Conservation (phyloP, 2,329 filamentous ascomycete genomes). For the Raffaelea albimanens region DNA sequence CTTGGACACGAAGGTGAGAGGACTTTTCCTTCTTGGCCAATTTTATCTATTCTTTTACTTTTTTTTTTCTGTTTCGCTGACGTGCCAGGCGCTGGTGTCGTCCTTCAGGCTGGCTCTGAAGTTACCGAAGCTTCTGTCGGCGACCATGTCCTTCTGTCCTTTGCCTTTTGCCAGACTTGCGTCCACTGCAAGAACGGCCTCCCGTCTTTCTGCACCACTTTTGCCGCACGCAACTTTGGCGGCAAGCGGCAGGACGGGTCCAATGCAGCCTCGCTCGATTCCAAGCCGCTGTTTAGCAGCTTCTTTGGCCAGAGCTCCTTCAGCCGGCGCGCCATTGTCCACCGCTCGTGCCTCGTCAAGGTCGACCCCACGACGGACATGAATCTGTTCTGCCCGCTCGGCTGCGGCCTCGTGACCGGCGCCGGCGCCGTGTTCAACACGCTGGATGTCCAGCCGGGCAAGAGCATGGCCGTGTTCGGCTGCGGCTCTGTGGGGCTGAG, state of each 20-base stretch:
- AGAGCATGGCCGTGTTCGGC: slow-evolving; percentile 22
- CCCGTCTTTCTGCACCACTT: slow-evolving; percentile 17
- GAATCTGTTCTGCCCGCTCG: slow-evolving; percentile 21
- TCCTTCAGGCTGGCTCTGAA: no score
- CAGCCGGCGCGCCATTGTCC: slow-evolving; percentile 19
- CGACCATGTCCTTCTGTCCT: no score
- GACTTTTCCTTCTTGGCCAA: no score
- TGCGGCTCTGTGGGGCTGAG: slow-evolving; percentile 22
- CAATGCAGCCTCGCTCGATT: background rate
- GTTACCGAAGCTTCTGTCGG: no score
- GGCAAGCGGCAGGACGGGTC: slow-evolving; percentile 13
- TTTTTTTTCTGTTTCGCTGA: background rate
- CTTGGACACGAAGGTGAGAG: no score
- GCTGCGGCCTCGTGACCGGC: slow-evolving; percentile 27
- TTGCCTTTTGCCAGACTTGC: no score
- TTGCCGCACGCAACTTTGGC: slow-evolving; percentile 18
- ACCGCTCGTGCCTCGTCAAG: slow-evolving; percentile 20
- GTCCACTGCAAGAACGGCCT: slow-evolving; percentile 12
- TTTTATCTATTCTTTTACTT: background rate
- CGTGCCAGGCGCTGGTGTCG: no score
- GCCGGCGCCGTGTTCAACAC: slow-evolving; percentile 25
- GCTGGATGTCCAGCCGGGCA: slow-evolving; percentile 16
- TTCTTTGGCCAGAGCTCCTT: slow-evolving; percentile 28
- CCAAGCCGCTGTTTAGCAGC: slow-evolving; percentile 11
- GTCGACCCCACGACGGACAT: slow-evolving; percentile 13